phyloP scores from a whole-genome alignment of 176 grass and related monocot species.

The Triticum timopheevii region DNA sequence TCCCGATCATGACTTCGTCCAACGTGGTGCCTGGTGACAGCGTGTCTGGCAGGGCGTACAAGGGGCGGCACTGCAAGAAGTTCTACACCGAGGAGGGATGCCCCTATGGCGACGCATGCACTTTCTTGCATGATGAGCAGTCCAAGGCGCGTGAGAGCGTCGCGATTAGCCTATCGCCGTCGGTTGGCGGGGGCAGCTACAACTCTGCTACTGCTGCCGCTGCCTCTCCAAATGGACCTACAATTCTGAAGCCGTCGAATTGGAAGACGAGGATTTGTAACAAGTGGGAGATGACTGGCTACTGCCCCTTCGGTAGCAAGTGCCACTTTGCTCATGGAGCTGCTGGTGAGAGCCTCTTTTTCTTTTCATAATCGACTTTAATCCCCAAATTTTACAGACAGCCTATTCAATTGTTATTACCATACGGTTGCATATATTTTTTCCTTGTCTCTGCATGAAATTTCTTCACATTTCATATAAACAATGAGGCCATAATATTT shows the following conservation, averaged over 20 bases:
- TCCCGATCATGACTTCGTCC: constrained; percentile 69
- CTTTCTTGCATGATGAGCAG: constrained; percentile 95
- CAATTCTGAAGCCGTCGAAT: constrained; percentile 78
- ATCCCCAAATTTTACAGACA: neutral
- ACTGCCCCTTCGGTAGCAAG: constrained; percentile 96
- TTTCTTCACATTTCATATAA: neutral
- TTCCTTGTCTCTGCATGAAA: neutral
- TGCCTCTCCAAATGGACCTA: constrained; percentile 7
- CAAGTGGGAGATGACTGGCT: constrained; percentile 99
- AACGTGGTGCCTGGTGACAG: constrained; percentile 43
- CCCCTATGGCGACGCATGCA: constrained; percentile 82
- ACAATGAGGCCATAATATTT: neutral
- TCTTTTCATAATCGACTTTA: neutral
- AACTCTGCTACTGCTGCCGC: constrained; percentile 22
- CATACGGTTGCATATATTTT: neutral
- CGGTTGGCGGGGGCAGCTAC: constrained; percentile 52
- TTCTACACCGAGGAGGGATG: constrained; percentile 98
- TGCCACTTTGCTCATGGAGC: constrained; percentile 97
- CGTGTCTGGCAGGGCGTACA: constrained; percentile 53
- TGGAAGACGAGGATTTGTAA: constrained; percentile 99
- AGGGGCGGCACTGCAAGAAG: constrained; percentile 97
- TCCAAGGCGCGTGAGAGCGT: constrained; percentile 94
- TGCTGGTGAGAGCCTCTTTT: constrained; percentile 57
- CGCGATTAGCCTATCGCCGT: constrained; percentile 80
- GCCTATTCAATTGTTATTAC: neutral